Evolutionary conservation across 371 early-diverging fungal genomes (phyloP), one percentile per base, ranked within the genome.

Genomic region (Lichtheimia ramosa): DNA sequence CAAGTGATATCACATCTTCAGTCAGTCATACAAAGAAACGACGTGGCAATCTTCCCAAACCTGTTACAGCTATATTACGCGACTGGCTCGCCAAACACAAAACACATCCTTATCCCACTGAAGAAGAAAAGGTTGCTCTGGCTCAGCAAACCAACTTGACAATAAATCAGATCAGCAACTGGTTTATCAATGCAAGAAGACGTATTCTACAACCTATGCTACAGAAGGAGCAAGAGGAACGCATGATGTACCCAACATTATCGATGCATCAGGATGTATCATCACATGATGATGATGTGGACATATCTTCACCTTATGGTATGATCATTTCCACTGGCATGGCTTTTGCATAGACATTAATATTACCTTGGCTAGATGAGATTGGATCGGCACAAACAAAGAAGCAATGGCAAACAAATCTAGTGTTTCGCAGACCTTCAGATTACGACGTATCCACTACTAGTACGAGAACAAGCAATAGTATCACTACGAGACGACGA

Each of bases 131-230:
- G 66, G 73, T 73, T 48, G 61, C 63, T n/a, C 71, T 92, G 48
- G 79, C 84, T 2, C 64, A 70, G 42, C 75, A 79, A 16, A 91
- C 91, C 0, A 83, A 83, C 15, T 67, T 93, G 34, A 85, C 77
- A 8, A 60, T 87, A 59, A 85, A 84, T 50, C 93, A 93, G 69
- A 86, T 92, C 62, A 90, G 88, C 56, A 89, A 93, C 66, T 93
- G 93, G 93, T 93, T 93, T 57, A 90, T 93, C 58, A 93, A 93
- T 73, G 92, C 92, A 0, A 61, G 93, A 15, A 65, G 93, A 53
- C 79, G 92, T 43, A 81, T 81, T 43, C 56, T 83, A 28, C 81
- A 83, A 48, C 83, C 70, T 15, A 74, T 74, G 71, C 54, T 71
- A 2, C 64, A 67, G 49, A 63, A 67, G 52, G 67, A 71, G n/a